phyloP scores from a whole-genome alignment of 257 asterid genomes.

The Salvia miltiorrhiza region DNA sequence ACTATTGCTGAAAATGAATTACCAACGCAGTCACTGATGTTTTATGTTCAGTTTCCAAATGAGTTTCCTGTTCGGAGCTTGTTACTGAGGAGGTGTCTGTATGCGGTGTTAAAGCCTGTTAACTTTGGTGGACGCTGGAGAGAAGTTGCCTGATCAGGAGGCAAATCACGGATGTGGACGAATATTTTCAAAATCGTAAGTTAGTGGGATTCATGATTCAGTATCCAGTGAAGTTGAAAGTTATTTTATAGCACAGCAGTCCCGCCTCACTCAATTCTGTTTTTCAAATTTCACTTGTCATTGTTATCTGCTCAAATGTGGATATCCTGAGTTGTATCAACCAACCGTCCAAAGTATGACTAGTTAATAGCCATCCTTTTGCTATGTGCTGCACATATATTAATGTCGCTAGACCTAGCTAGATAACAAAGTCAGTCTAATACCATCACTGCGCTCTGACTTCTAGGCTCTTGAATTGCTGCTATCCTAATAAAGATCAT shows the following conservation, averaged over 20 bases:
- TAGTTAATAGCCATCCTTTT: background rate
- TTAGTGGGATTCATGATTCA: slow-evolving; percentile 2
- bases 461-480: background rate
- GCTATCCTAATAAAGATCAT: background rate
- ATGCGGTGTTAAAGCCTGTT: slow-evolving; percentile 19
- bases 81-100: slow-evolving; percentile 18
- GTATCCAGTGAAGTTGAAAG: background rate
- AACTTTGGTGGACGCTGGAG: slow-evolving; percentile 24
- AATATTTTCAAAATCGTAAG: slow-evolving; percentile 94
- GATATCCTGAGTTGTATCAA: background rate
- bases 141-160: slow-evolving; percentile 28
- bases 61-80: slow-evolving; percentile 16
- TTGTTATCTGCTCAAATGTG: slow-evolving; percentile 4
- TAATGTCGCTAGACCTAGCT: background rate
- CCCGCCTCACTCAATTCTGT: background rate
- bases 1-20: slow-evolving; percentile 10
- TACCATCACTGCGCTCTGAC: background rate
- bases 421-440: background rate
- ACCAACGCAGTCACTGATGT: slow-evolving; percentile 1
- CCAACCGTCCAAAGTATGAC: background rate
- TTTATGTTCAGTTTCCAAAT: slow-evolving; percentile 18
- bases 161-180: slow-evolving; percentile 80
- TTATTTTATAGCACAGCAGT: slow-evolving; percentile 12
- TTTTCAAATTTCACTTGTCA: background rate
- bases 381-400: background rate